A percentile compares a stretch with the other conserved stretches of the same genome.
These are phyloP conservation scores for Protostelium mycophagum DNA, from an alignment of 78 protist genomes.

Conservation along the genomic window DNA sequence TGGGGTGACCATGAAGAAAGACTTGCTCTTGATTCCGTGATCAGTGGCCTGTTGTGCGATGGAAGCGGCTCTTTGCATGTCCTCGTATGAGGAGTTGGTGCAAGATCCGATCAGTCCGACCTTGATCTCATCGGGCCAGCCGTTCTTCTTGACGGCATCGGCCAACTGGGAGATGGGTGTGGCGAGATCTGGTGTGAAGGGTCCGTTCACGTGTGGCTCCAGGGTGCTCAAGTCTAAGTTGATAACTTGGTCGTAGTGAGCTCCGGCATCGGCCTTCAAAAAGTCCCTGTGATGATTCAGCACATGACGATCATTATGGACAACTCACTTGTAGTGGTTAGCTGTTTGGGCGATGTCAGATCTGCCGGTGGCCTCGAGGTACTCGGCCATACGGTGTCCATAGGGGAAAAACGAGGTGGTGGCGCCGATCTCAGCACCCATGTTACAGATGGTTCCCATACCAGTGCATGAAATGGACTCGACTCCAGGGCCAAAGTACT, in stretches of 20 bases:
- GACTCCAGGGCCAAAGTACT: constrained; percentile 91
- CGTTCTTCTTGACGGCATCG: constrained; percentile 54
- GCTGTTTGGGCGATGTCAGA: constrained; percentile 58
- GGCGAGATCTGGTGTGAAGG: constrained; percentile 93
- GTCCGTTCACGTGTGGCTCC: constrained; percentile 94
- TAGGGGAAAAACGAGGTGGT: constrained; percentile 95
- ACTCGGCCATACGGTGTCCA: constrained; percentile 77
- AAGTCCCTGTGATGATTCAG: constrained; percentile 4
- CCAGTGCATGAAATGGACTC: constrained; percentile 87
- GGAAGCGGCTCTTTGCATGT: constrained; percentile 85
- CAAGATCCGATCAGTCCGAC: constrained; percentile 93
- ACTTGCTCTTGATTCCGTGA: constrained; percentile 77
- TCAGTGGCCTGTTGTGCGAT: constrained; percentile 80
- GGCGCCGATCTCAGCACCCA: constrained; percentile 97
- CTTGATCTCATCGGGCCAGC: constrained; percentile 87
- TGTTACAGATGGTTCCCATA: constrained; percentile 94
- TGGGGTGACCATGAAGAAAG: constrained; percentile 85
- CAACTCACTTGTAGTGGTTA: neutral
- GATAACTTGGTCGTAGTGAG: constrained; percentile 81
- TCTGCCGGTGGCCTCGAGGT: constrained; percentile 86
- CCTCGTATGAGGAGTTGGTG: constrained; percentile 94
- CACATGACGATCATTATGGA: neutral
- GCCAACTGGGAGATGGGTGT: constrained; percentile 65
- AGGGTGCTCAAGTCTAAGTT: constrained; percentile 84
- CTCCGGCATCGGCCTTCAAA: constrained; percentile 62